Percentiles rank a stretch among this genome's conserved stretches.
These are phyloP conservation scores for Aureobasidium subglaciale DNA, from an alignment of 2,329 filamentous ascomycete species.

Conservation along the genomic window DNA sequence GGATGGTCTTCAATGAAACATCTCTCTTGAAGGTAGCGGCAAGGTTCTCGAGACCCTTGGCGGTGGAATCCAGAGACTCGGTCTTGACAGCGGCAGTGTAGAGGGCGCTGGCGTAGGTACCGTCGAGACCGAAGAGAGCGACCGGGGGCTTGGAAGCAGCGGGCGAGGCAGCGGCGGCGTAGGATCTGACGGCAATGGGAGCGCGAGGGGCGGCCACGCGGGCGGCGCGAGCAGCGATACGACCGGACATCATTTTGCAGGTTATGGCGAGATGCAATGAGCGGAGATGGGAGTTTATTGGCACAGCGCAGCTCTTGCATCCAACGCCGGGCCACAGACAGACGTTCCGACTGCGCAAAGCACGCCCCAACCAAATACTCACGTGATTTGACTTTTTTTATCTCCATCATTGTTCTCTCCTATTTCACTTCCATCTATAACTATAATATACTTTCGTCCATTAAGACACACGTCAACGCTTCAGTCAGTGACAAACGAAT, in stretches of 20 bases:
- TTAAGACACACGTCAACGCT: neutral
- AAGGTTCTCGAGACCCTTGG: constrained; percentile 70
- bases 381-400: neutral
- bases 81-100: constrained; percentile 94
- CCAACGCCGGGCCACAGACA: neutral
- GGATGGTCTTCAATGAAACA: constrained; percentile 67
- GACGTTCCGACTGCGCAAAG: neutral
- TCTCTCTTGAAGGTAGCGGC: constrained; percentile 70
- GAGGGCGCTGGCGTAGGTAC: constrained; percentile 96
- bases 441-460: too few species aligned
- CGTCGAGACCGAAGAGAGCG: constrained; percentile 89
- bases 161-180: constrained; percentile 55
- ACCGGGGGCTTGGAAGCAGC: constrained; percentile 74
- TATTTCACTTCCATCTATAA: too few species aligned
- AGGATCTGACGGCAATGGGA: constrained; percentile 61
- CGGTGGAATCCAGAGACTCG: constrained; percentile 74
- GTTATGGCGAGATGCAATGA: constrained; percentile 18
- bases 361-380: constrained; percentile 2
- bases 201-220: constrained; percentile 51
- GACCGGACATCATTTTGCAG: constrained; percentile 49
- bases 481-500: neutral
- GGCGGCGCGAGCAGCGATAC: constrained; percentile 50
- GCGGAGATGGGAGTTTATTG: constrained; percentile 2
- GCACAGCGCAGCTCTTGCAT: constrained; percentile 6
- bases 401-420: neutral